These are phyloP conservation scores for Gautieria morchelliformis DNA, from an alignment of 768 basidiomycete genomes.

Conservation along the genomic window DNA sequence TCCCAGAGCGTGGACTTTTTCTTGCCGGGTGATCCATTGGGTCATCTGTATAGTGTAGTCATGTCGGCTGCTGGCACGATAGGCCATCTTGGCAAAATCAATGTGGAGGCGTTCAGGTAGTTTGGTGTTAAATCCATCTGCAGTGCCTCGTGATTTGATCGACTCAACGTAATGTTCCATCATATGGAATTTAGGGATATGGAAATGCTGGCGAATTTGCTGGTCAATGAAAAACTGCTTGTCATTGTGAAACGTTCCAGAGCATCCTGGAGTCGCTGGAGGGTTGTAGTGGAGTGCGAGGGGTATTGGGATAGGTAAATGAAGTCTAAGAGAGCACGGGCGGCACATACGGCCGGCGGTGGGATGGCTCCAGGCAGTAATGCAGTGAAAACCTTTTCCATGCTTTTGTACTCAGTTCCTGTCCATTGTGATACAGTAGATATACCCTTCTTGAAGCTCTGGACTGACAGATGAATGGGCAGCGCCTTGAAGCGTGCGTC, in stretches of 20 bases:
- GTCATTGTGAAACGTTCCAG: slow-evolving; percentile 18
- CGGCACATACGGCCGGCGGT: slow-evolving; percentile 15
- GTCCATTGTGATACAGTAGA: slow-evolving; percentile 32
- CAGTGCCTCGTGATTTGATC: slow-evolving; percentile 21
- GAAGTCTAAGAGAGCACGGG: slow-evolving; percentile 24
- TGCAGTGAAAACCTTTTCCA: slow-evolving; percentile 26
- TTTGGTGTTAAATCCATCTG: slow-evolving; percentile 29
- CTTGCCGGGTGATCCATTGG: slow-evolving; percentile 25
- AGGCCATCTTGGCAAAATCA: slow-evolving; percentile 22
- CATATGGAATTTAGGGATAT: no score
- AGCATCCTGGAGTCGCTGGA: slow-evolving; percentile 17
- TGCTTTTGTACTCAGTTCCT: slow-evolving; percentile 30
- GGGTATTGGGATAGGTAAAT: slow-evolving; percentile 23
- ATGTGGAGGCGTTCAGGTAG: slow-evolving; percentile 25
- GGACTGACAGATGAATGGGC: slow-evolving; percentile 9
- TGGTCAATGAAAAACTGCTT: slow-evolving; percentile 1
- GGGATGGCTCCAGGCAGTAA: slow-evolving; percentile 23
- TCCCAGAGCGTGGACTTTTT: slow-evolving; percentile 22
- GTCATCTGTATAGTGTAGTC: slow-evolving; percentile 31
- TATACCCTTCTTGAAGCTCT: slow-evolving; percentile 35
- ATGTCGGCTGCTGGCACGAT: slow-evolving; percentile 20
- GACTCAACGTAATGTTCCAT: background rate
- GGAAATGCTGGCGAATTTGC: no score
- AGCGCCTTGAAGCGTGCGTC: slow-evolving; percentile 12
- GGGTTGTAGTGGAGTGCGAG: slow-evolving; percentile 19